Conservation (phyloP, 2,329 filamentous ascomycete genomes). For the Arthroderma uncinatum region DNA sequence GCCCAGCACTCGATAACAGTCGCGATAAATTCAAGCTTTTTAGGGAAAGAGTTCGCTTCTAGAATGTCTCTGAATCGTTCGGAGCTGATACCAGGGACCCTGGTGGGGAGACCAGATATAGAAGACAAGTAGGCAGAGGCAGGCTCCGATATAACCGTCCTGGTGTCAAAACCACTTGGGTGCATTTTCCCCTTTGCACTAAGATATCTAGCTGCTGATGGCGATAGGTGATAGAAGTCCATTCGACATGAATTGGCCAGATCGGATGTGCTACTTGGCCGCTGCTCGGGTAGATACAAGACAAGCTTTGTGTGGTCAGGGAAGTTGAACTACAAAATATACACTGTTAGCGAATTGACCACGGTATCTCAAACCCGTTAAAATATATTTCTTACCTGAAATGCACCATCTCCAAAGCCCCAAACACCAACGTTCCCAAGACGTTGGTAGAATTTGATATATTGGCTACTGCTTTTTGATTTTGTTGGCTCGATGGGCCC, state of each 20-base stretch:
- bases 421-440: constrained; percentile 44
- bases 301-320: constrained; percentile 43
- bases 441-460: constrained; percentile 42
- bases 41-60: constrained; percentile 34
- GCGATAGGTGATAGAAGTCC: constrained; percentile 41
- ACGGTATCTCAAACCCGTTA: background rate
- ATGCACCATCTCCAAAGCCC: constrained; percentile 40
- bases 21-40: constrained; percentile 34
- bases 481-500: constrained; percentile 29
- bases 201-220: constrained; percentile 35
- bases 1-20: constrained; percentile 34
- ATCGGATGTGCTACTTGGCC: constrained; percentile 11
- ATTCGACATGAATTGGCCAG: constrained; percentile 24
- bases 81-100: constrained; percentile 25
- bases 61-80: constrained; percentile 33
- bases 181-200: constrained; percentile 33
- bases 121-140: constrained; percentile 32
- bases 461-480: constrained; percentile 21
- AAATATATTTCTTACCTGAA: constrained; percentile 27
- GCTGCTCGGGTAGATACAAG: constrained; percentile 32
- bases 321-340: constrained; percentile 36
- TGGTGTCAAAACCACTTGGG: constrained; percentile 34
- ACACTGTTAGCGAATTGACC: background rate
- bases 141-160: constrained; percentile 32
- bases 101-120: constrained; percentile 24